phyloP scores from a whole-genome alignment of 1,284 basidiomycete genomes.

The Trichosporon sp. region DNA sequence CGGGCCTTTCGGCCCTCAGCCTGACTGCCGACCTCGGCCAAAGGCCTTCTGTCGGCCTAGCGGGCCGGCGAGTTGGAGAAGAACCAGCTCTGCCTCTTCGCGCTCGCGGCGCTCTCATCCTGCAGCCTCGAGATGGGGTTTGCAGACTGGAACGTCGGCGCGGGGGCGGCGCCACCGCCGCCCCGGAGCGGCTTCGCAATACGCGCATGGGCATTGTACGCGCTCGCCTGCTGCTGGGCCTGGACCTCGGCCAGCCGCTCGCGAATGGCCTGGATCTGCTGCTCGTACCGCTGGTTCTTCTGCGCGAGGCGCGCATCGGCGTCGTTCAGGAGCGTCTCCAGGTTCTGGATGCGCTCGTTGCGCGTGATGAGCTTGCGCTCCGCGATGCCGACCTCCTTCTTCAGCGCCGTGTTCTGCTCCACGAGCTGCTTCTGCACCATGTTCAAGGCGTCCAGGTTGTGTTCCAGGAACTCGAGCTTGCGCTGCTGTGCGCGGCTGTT shows the following conservation, averaged over 20 bases:
- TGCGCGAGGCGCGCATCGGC: slow-evolving; percentile 86
- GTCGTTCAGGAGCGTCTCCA: slow-evolving; percentile 88
- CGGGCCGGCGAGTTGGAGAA: slow-evolving; percentile 37
- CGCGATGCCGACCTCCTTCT: slow-evolving; percentile 96
- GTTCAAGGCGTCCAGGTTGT: slow-evolving; percentile 94
- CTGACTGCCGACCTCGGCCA: too few species aligned
- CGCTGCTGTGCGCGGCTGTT: slow-evolving; percentile 98
- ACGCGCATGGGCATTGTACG: slow-evolving; percentile 61
- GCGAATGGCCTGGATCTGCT: slow-evolving; percentile 85
- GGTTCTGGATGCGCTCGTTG: slow-evolving; percentile 94
- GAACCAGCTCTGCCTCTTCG: slow-evolving; percentile 33
- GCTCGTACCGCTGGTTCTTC: slow-evolving; percentile 95
- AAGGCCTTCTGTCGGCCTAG: not conserved
- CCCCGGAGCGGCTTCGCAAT: slow-evolving; percentile 96
- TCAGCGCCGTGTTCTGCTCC: slow-evolving; percentile 95
- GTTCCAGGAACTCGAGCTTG: slow-evolving; percentile 98
- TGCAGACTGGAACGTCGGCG: slow-evolving; percentile 30
- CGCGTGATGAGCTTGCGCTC: slow-evolving; percentile 94
- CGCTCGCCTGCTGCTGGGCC: slow-evolving; percentile 69
- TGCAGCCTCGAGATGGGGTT: slow-evolving; percentile 51
- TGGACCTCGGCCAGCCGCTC: slow-evolving; percentile 86
- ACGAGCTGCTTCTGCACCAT: slow-evolving; percentile 98
- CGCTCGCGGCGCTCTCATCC: slow-evolving; percentile 40
- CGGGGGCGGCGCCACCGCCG: slow-evolving; percentile 68
- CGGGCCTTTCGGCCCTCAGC: too few species aligned